Evolutionary conservation across 306 rosid genomes (phyloP).

Genomic region (Trifolium pratense): DNA sequence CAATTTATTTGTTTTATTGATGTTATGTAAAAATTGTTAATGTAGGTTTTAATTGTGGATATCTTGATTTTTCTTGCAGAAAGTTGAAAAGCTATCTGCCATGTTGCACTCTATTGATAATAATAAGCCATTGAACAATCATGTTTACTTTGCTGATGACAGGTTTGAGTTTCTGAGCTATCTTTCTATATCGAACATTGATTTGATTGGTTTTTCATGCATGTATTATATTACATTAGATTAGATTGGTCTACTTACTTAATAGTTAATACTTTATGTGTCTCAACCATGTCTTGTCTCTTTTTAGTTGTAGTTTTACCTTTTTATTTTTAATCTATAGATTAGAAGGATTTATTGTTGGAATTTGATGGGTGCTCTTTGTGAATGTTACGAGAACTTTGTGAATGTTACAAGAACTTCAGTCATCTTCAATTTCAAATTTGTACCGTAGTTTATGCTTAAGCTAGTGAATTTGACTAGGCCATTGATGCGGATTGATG

Average conservation of each 20-base stretch:
- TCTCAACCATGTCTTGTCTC: conserved; percentile 1
- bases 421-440: not conserved
- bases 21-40: not conserved
- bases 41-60: conserved; percentile 7
- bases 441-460: not conserved
- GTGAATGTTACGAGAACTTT: not conserved
- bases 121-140: conserved; percentile 53
- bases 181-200: conserved; percentile 7
- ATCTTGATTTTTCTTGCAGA: conserved; percentile 67
- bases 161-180: conserved; percentile 52
- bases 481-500: not conserved
- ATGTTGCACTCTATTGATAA: conserved; percentile 64
- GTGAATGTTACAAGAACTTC: not conserved
- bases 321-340: not conserved
- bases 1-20: conserved; percentile 4
- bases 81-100: conserved; percentile 73
- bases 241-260: conserved; percentile 7
- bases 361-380: not conserved
- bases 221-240: not conserved
- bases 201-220: not conserved
- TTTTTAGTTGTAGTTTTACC: not conserved
- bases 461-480: conserved; percentile 11
- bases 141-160: conserved; percentile 72
- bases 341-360: not conserved
- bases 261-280: not conserved